Base-by-base conservation (phyloP, 192 early-diverging fungal species). In the Allomyces arbusculus region DNA sequence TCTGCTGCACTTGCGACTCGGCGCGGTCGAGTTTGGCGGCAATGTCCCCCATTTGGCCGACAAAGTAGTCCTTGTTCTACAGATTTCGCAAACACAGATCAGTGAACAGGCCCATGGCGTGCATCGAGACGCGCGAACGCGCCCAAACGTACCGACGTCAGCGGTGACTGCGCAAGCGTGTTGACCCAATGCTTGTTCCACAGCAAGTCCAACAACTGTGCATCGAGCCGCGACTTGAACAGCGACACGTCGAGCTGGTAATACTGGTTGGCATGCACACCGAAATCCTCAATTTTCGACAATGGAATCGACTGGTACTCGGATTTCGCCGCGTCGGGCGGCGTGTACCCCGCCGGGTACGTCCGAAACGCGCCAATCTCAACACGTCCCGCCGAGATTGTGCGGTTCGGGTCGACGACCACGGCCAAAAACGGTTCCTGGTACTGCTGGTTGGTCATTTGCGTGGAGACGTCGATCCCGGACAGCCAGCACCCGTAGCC, bases 401-500 rank as follows among this genome's bases (percentile, higher is more conserved):
- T 97, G 72, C 94, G 87, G 78, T 94, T 95, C 23, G 95, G 95
- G 75, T 98, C 95, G 72, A 95, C 87, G 58, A 99, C 95, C 5
- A 99, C 87, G 4, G 95, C 95, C 50, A 93, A 79, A 64, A 83
- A 99, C 11, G 95, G 95, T 64, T 99, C 95, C 68, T 90, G 88
- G 73, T 81, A 94, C 74, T 87, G 78, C 71, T 99, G 95, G 75
- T 97, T 95, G 40, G 90, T 74, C 85, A 86, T 91, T 71, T 99
- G 95, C 20, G 95, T 99, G 58, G 81, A 80, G 4, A 97, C 94
- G 70, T 99, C 95, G 72, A 99, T 99, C 16, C 95, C 95, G 7
- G 94, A 97, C 63, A 99, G 79, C 95, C 95, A 99, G 79, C 95
- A 98, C 9, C 95, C 94, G 70, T 99, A 99, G n/a, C 95, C 95